Conservation (phyloP, 805 yeast genomes). For the Wickerhamomyces strasburgensis region DNA sequence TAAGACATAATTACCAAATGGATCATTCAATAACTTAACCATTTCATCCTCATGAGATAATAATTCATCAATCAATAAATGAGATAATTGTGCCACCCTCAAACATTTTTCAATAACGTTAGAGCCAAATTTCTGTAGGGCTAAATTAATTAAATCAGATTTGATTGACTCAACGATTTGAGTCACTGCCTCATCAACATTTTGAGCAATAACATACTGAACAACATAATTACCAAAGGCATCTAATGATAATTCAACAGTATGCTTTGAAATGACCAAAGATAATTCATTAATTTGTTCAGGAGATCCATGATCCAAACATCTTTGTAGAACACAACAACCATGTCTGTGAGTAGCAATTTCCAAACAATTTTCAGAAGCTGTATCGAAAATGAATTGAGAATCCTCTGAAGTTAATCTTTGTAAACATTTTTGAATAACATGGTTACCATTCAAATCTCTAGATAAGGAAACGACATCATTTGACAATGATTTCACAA, state of each 20-base stretch:
- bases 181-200: constrained; percentile 27
- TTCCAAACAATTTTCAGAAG: constrained; percentile 62
- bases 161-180: constrained; percentile 32
- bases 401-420: constrained; percentile 60
- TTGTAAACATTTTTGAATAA: constrained; percentile 86
- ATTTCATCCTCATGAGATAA: constrained; percentile 30
- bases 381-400: constrained; percentile 88
- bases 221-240: constrained; percentile 97
- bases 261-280: constrained; percentile 58
- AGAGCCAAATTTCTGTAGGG: constrained; percentile 88
- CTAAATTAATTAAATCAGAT: constrained; percentile 38
- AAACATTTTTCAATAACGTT: constrained; percentile 91
- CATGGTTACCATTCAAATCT: constrained; percentile 95
- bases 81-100: constrained; percentile 39
- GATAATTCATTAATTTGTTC: constrained; percentile 68
- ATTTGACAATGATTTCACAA: constrained; percentile 55
- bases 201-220: constrained; percentile 72
- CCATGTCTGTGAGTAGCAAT: constrained; percentile 97
- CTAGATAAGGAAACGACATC: constrained; percentile 77
- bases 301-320: constrained; percentile 81
- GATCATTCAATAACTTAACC: constrained; percentile 69
- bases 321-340: constrained; percentile 93
- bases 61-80: constrained; percentile 48
- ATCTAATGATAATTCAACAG: constrained; percentile 71
- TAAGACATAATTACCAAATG: constrained; percentile 90